Percentiles rank a stretch among this genome's conserved stretches.
phyloP scores from a whole-genome alignment of 768 basidiomycete species.

The Cystobasidium ongulense region DNA sequence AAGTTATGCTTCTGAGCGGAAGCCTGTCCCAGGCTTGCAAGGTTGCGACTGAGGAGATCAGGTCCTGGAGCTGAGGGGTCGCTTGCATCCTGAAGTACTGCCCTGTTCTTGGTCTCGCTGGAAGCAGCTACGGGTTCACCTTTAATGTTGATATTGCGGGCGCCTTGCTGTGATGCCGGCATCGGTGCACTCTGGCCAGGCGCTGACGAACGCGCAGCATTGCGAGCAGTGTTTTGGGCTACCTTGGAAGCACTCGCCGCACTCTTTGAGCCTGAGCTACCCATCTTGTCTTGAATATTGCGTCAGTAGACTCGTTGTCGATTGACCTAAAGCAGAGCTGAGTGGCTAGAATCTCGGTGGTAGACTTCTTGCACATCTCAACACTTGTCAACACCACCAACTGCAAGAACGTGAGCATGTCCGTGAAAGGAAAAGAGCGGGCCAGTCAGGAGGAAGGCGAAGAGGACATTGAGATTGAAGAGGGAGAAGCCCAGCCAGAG shows the following conservation, averaged over 20 bases:
- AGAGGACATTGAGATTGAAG: conserved; percentile 18
- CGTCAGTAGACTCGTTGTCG: neutral
- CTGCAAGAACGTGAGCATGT: neutral
- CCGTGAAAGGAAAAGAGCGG: conserved; percentile 22
- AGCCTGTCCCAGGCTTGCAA: conserved; percentile 23
- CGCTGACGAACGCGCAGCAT: neutral
- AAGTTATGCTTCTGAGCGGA: conserved; percentile 10
- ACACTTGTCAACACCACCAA: too few species aligned
- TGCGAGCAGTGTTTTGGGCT: neutral
- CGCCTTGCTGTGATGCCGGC: neutral
- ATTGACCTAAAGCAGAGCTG: neutral
- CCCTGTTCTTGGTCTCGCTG: conserved; percentile 10
- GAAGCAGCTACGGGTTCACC: neutral
- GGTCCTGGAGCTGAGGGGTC: conserved; percentile 12
- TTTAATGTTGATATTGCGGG: neutral
- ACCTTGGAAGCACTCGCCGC: neutral
- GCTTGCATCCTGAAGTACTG: conserved; percentile 14
- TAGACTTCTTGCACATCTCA: too few species aligned
- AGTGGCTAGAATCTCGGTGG: too few species aligned
- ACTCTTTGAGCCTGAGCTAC: conserved; percentile 7
- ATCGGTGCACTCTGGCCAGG: neutral
- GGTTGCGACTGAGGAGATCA: conserved; percentile 5
- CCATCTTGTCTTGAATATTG: neutral
- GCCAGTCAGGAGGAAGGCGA: conserved; percentile 11
- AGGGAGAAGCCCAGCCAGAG: conserved; percentile 12